Evolutionary conservation across 1,139 yeast genomes (phyloP), one percentile per base, ranked within the genome.

Genomic region (Trichomonascaceae sp.): DNA sequence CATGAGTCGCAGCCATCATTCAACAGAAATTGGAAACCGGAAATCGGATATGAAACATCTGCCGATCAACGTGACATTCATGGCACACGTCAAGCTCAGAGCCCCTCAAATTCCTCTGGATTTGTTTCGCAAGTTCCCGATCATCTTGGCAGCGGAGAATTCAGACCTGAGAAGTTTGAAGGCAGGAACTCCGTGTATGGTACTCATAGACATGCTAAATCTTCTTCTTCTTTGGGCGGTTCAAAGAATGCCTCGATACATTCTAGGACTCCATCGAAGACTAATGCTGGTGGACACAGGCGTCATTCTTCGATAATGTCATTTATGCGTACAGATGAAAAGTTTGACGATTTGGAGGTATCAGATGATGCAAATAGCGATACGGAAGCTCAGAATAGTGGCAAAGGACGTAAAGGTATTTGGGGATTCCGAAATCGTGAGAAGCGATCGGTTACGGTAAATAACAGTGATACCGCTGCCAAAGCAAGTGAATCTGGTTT

Each of bases 1-100:
- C 49, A 50, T 27, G 47, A 50, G 30, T 50, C 57, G 19, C 56
- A 57, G 7, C 53, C 64, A 2, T 63, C 65, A n/a, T 63, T 63
- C 48, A 63, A 63, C 55, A 57, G 58, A 24, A 60, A 62, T 46
- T 63, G 66, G 66, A 55, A 36, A 17, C 41, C 41, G 3, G 41
- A 36, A 15, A 9, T 36, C n/a, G 41, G 15, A 36, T 15, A 36
- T 36, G 41, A 7, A 15, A 17, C 41, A 2, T 15, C 17, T 13
- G 41, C n/a, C 13, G 41, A 15, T 9, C 41, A n/a, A 17, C 3
- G 17, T 36, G 41, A 36, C 13, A 9, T 6, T 15, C 41, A 15
- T 36, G 7, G 41, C 5, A 36, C 17, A 3, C 41, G 18, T 5
- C 32, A 27, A 36, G 17, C 13, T 36, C 41, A 36, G n/a, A 17